Base-by-base conservation (phyloP, 768 basidiomycete genomes). In the Mrakia frigida region DNA sequence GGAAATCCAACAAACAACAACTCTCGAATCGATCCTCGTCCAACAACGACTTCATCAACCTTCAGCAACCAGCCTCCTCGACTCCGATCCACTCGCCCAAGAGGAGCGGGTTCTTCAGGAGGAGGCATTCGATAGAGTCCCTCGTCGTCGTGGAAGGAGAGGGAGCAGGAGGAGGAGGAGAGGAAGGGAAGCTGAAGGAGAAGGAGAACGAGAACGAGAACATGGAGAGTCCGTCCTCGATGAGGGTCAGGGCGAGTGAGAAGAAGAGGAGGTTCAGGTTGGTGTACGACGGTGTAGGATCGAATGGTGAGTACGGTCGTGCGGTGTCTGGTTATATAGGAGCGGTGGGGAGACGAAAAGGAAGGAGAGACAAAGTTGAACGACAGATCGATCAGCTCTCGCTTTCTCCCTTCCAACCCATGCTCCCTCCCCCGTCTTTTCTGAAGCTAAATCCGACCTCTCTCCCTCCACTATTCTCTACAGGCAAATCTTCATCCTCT, bases 21-120 rank as follows among this genome's bases (percentile, higher is more conserved):
- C 28, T 50, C 46, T 50, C 46, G 46, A 50, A 50, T 50, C 46
- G 46, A 50, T 39, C 23, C 25, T n/a, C 65, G 31, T 39, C 35
- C 25, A 39, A 18, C 65, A 35, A 21, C 33, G 63, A 68, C 13
- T 18, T 39, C 35, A 16, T 25, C 65, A 25, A 43, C 65, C 39
- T 39, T 13, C 65, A 39, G 18, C 35, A 14, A n/a, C 33, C 63
- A 18, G 1, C 39, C 1, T 68, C 65, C 21, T 37, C 35, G 14
- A 68, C 65, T 18, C 65, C 65, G 39, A n/a, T 68, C 37, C 35
- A 37, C 21, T 68, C 65, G 39, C 65, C 65, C 35, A 39, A 35
- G 13, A 43, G 37, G 37, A 68, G 37, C 7, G 65, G 65, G 2
- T 39, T 35, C 9, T 68, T 68, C 65, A 68, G 65, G 35, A 68